phyloP scores from a whole-genome alignment of 441 rosid species.

The Pelargonium citronellum region DNA sequence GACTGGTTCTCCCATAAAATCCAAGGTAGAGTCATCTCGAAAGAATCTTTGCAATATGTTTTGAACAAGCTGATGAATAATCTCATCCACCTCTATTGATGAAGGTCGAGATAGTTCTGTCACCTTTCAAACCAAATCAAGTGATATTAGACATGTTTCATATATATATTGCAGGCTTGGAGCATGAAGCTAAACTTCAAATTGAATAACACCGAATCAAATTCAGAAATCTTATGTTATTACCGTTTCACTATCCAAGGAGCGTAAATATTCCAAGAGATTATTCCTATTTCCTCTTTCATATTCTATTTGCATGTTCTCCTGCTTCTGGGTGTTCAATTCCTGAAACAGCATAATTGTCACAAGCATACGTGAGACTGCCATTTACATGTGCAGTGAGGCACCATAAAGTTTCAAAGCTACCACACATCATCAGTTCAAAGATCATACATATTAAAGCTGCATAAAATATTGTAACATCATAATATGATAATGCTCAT shows the following conservation, averaged over 20 bases:
- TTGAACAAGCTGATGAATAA: constrained; percentile 66
- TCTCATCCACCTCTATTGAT: constrained; percentile 70
- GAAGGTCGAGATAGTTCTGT: constrained; percentile 69
- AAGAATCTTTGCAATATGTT: constrained; percentile 43
- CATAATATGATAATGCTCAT: background rate
- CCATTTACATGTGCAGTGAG: background rate
- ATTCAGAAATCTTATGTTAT: background rate
- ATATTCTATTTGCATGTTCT: constrained; percentile 41
- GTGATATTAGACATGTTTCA: background rate
- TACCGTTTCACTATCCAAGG: constrained; percentile 73
- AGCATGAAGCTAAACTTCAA: background rate
- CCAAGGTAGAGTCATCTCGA: constrained; percentile 27
- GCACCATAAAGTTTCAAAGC: background rate
- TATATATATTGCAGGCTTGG: background rate
- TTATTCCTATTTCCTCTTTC: constrained; percentile 54
- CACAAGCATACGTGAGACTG: no score
- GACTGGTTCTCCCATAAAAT: constrained; percentile 30
- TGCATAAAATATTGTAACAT: background rate
- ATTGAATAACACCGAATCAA: background rate
- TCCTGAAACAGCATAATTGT: constrained; percentile 38
- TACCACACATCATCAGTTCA: background rate
- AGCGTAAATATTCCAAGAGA: constrained; percentile 72
- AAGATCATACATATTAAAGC: background rate
- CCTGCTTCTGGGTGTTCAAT: constrained; percentile 50
- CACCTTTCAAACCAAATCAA: constrained; percentile 36